Base-by-base conservation (phyloP, 2,329 filamentous ascomycete genomes). In the Bipolaris zeicola region DNA sequence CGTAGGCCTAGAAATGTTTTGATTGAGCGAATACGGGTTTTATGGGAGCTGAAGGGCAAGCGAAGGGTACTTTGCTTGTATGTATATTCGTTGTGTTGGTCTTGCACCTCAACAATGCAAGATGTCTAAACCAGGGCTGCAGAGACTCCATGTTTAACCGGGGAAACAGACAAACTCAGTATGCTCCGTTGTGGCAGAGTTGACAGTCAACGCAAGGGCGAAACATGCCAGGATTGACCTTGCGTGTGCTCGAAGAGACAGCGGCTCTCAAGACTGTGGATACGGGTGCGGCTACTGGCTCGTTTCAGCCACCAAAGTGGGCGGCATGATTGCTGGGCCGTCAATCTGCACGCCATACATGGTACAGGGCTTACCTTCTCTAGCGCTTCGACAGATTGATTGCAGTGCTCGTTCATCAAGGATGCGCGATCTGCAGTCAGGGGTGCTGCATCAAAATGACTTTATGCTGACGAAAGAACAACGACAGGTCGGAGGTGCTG, bases 381-480 rank as follows among this genome's bases (percentile, higher is more conserved):
- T 61, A 58, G 58, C 51, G 58, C 48, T 55, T 49, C 48, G 38
- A 47, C 50, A 58, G 55, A 59, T 61, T 61, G 55, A 46, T 44
- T 39, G 50, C 52, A 46, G 50, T 56, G 39, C 50, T 44, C 34
- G 33, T 48, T 57, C 48, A 61, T 60, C 36, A 44, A 55, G 33
- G 16, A 22, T 54, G 57, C 57, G 51, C 50, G 62, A 65, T 65
- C 62, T 62, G 52, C 61, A 41, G 47, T 60, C 39, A 43, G 61
- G 62, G 58, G 52, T 54, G 44, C n/a, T 44, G 52, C 58, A 43
- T 58, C 48, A 42, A 28, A 52, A 59, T 48, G 50, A 51, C 37
- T 47, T 52, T 46, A 52, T 53, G 51, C 39, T 52, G 41, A 57
- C 42, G 45, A 54, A 39, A 52, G 38, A 24, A 41, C 52, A 52